Conservation (phyloP, 495 filamentous ascomycete species). For the Arthonia radiata region DNA sequence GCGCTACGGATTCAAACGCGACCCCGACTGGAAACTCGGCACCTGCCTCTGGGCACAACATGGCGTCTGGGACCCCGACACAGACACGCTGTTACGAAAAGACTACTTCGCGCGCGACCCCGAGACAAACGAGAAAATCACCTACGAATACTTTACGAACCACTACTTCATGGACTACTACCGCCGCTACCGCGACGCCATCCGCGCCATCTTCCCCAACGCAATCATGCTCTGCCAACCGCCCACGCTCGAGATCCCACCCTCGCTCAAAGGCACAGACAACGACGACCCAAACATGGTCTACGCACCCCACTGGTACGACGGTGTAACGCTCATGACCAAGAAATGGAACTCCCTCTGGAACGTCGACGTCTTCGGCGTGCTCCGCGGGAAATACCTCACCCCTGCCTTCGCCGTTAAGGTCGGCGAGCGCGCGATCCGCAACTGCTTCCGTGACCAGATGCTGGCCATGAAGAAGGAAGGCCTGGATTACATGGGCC, state of each 20-base stretch:
- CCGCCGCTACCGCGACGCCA: conserved; percentile 43
- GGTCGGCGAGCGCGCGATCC: conserved; percentile 80
- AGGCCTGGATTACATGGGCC: conserved; percentile 72
- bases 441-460: conserved; percentile 83
- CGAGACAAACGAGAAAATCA: conserved; percentile 37
- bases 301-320: conserved; percentile 88
- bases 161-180: conserved; percentile 74
- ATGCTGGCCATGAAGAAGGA: conserved; percentile 70
- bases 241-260: conserved; percentile 76
- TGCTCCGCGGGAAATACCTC: conserved; percentile 70
- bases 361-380: conserved; percentile 88
- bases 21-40: conserved; percentile 70
- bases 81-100: conserved; percentile 52
- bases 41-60: conserved; percentile 94
- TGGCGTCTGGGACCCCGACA: conserved; percentile 73
- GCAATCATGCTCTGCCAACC: conserved; percentile 82
- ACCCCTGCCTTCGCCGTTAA: conserved; percentile 77
- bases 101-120: conserved; percentile 74
- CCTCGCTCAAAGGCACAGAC: conserved; percentile 57
- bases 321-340: conserved; percentile 85
- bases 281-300: conserved; percentile 81
- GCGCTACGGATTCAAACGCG: conserved; percentile 73
- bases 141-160: conserved; percentile 71
- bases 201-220: conserved; percentile 48
- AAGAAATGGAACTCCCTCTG: conserved; percentile 96